These are phyloP conservation scores for Gyrodon lividus DNA, from an alignment of 768 basidiomycete genomes.

Conservation along the genomic window DNA sequence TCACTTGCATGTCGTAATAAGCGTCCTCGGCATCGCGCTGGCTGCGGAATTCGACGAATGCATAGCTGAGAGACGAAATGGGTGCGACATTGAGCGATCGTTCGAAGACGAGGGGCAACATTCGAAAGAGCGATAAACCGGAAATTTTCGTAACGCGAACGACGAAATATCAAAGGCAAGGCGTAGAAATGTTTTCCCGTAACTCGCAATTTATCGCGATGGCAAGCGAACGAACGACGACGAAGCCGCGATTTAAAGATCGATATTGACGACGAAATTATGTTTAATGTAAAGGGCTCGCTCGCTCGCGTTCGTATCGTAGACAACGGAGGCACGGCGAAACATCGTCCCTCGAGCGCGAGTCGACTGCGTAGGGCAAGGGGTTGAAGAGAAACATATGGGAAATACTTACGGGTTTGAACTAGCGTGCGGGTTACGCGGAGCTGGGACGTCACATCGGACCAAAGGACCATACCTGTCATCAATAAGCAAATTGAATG, in stretches of 20 bases:
- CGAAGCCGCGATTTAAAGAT: slow-evolving; percentile 31
- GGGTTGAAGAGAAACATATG: slow-evolving; percentile 25
- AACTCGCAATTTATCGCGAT: slow-evolving; percentile 25
- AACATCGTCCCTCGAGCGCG: slow-evolving; percentile 32
- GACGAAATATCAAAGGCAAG: slow-evolving; percentile 29
- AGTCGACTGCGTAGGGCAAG: slow-evolving; percentile 39
- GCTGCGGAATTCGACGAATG: slow-evolving; percentile 82
- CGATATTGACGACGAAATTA: slow-evolving; percentile 26
- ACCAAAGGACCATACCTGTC: slow-evolving; percentile 76
- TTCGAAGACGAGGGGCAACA: slow-evolving; percentile 34
- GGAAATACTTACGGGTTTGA: slow-evolving; percentile 76
- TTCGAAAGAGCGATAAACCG: slow-evolving; percentile 35
- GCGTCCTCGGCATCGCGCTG: slow-evolving; percentile 79
- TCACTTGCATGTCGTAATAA: slow-evolving; percentile 75
- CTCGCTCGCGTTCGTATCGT: slow-evolving; percentile 32
- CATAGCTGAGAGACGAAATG: slow-evolving; percentile 63
- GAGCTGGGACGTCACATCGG: slow-evolving; percentile 88
- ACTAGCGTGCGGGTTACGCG: slow-evolving; percentile 70
- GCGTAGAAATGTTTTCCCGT: slow-evolving; percentile 29
- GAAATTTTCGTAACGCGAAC: slow-evolving; percentile 14
- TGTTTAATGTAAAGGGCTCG: slow-evolving; percentile 16
- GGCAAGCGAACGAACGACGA: slow-evolving; percentile 24
- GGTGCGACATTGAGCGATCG: slow-evolving; percentile 59
- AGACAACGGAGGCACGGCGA: slow-evolving; percentile 23
- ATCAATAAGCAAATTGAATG: slow-evolving; percentile 1